Base-by-base conservation (phyloP, 176 grass and related monocot species). In the Musa beccarii region DNA sequence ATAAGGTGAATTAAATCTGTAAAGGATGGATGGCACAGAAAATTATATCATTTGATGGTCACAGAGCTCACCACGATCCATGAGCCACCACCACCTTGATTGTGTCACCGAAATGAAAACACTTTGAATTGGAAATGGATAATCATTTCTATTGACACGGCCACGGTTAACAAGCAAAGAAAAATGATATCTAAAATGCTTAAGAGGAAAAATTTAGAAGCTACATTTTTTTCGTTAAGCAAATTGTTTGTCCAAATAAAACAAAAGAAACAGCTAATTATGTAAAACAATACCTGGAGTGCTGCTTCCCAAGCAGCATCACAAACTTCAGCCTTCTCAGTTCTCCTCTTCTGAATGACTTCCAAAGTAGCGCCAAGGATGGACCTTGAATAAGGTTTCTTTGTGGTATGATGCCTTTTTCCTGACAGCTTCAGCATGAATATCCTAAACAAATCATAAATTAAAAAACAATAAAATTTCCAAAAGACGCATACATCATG, bases 261-360 rank as follows among this genome's bases (percentile, higher is more conserved):
- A 57, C 13, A 57, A 57, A 57, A 57, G 13, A 1, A 68, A 34
- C 25, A 28, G 14, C 66, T 17, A 68, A 13, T 68, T 7, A 34
- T 10, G 25, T 3, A 68, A 9, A 68, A 68, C 10, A 9, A 25
- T 68, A 68, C 66, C 66, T 14, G 8, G 8, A 68, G 12, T 15
- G 66, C 66, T 68, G 66, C 66, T 68, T 43, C 28, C 16, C 66
- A 17, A 11, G 66, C 66, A 68, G 66, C 66, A 68, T 68, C 66
- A 34, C 29, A 0, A 34, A 34, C 29, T 34, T 34, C 29, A 34
- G 29, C 29, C 16, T 68, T 68, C 66, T 43, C 66, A 14, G 66
- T 68, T 68, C 66, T 43, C 26, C 2, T 68, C 66, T 68, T 68
- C 66, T 68, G 28, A 17, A 68, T 34, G 15, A 68, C 66, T 43